A percentile compares a stretch with the other conserved stretches of the same genome.
Evolutionary conservation across 495 filamentous ascomycete genomes (phyloP).

Genomic region (Podospora pseudocomata): DNA sequence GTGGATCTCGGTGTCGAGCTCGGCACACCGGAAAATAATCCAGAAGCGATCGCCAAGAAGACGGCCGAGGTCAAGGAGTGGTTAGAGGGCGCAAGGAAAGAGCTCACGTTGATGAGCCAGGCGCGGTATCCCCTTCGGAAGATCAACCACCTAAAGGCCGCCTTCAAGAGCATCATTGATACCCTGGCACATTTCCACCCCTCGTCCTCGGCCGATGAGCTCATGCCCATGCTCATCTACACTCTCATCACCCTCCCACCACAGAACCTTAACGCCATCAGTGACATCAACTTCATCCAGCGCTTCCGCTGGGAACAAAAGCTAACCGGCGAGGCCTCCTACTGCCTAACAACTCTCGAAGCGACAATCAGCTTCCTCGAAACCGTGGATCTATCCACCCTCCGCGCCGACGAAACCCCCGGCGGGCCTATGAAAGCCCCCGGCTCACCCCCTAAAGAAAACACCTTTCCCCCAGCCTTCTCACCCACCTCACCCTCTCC

Average conservation of each 20-base stretch:
- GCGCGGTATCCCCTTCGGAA: constrained; percentile 87
- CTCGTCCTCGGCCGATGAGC: constrained; percentile 93
- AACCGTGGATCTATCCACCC: constrained; percentile 88
- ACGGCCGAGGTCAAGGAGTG: constrained; percentile 68
- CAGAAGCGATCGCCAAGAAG: constrained; percentile 54
- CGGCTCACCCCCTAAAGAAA: constrained; percentile 48
- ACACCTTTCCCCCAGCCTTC: constrained; percentile 51
- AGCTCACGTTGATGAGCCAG: constrained; percentile 78
- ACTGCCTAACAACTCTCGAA: constrained; percentile 94
- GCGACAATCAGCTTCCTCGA: constrained; percentile 95
- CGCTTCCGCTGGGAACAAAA: constrained; percentile 83
- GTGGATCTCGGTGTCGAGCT: constrained; percentile 82
- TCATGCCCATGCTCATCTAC: constrained; percentile 94
- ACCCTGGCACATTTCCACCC: constrained; percentile 71
- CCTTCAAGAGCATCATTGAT: constrained; percentile 93
- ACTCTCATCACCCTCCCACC: constrained; percentile 86
- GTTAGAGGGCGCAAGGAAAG: constrained; percentile 69
- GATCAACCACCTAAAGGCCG: constrained; percentile 78
- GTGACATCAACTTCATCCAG: constrained; percentile 91
- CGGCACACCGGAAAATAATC: constrained; percentile 43
- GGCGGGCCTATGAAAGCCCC: constrained; percentile 59
- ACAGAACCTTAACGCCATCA: constrained; percentile 82
- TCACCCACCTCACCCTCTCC: constrained; percentile 42
- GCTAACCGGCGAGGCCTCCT: constrained; percentile 88
- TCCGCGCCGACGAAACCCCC: constrained; percentile 74